Base-by-base conservation (phyloP, 305 asterid genomes). In the Rubia balearica region DNA sequence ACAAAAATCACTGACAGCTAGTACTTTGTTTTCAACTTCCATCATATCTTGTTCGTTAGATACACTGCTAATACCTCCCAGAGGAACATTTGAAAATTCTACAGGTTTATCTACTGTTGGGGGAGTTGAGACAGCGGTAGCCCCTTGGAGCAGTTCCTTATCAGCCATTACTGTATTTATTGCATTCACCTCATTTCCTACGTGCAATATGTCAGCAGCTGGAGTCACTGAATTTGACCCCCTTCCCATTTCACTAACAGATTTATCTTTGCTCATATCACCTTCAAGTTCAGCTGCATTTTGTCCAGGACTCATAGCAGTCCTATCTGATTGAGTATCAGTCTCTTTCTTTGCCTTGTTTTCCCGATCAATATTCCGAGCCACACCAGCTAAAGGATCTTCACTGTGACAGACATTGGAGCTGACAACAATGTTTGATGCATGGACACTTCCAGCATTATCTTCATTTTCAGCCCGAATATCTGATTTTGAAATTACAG, bases 331-430 rank as follows among this genome's bases (percentile, higher is more conserved):
- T 38, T 2, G 53, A 64, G 12, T 65, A 75, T 27, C 72, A 72
- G 43, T 68, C 33, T 60, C 73, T 46, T 51, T 41, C 73, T 69
- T 38, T 21, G 42, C 67, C 67, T 69, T 75, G 68, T 33, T 69
- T 55, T 48, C 41, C 63, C 1, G 62, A 48, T 70, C 27, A 55
- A 53, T 40, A 42, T 64, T 57, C 67, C 5, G 48, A 66, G 51
- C 61, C 66, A 41, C 73, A 56, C 67, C 14, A 48, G 30, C 72
- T 41, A 36, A 17, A 48, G 77, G 60, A 65, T 21, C 40, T 65
- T 56, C 63, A 63, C 53, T 55, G 30, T 36, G 65, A 64, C 33
- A 67, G 24, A 71, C 62, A 61, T 9, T 64, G 45, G 61, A 55
- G 55, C 38, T 59, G 65, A 65, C 43, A 57, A 40, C 33, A 43